phyloP scores from a whole-genome alignment of 1,139 yeast genomes.

The Pichia sp. region DNA sequence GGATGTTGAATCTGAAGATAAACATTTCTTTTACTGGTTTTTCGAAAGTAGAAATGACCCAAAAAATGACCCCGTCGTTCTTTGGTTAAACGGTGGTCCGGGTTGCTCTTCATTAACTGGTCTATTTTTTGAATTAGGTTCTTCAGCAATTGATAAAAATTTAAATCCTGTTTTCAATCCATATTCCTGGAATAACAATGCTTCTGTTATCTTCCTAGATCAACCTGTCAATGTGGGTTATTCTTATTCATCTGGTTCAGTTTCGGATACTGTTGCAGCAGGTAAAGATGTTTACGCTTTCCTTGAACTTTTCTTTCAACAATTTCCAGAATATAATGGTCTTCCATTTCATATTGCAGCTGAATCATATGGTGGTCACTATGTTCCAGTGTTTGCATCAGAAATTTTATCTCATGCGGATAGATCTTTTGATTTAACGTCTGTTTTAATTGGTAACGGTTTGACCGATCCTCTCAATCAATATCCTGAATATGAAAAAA shows the following conservation, averaged over 20 bases:
- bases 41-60: constrained; percentile 69
- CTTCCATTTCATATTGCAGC: constrained; percentile 92
- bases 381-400: constrained; percentile 86
- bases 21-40: constrained; percentile 79
- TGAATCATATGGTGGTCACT: constrained; percentile 98
- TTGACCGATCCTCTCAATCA: constrained; percentile 89
- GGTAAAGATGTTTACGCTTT: constrained; percentile 92
- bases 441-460: constrained; percentile 93
- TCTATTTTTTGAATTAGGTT: constrained; percentile 61
- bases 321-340: constrained; percentile 75
- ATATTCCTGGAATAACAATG: constrained; percentile 63
- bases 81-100: constrained; percentile 75
- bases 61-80: constrained; percentile 51
- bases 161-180: constrained; percentile 53
- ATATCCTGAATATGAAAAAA: constrained; percentile 83
- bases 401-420: constrained; percentile 78
- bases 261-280: constrained; percentile 77
- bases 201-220: constrained; percentile 62
- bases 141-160: constrained; percentile 44
- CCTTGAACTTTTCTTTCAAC: constrained; percentile 80
- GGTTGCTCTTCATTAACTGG: constrained; percentile 71
- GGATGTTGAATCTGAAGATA: constrained; percentile 48
- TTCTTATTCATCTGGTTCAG: constrained; percentile 58
- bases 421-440: constrained; percentile 75
- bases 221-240: constrained; percentile 77